Base-by-base conservation (phyloP, 371 early-diverging fungal genomes). In the Funneliformis caledonium region DNA sequence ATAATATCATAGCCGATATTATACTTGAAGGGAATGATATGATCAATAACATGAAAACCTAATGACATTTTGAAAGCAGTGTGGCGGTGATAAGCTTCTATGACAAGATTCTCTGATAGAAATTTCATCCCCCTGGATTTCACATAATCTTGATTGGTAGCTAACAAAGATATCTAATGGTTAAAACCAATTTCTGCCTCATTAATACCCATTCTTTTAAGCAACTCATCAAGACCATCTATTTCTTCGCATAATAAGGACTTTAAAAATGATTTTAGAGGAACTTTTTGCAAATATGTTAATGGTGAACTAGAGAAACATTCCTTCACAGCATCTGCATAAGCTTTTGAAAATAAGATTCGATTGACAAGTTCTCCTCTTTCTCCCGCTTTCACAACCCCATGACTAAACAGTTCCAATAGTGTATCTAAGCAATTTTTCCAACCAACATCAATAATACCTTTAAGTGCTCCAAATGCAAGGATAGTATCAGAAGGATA, bases 401-500 rank as follows among this genome's bases (percentile, higher is more conserved):
- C 72, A 72, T 43, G 47, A 72, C 72, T 68, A 68, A 68, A 68
- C 33, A 68, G 33, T 22, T 68, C 33, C 72, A 72, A 45, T 43
- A 72, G 72, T 43, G 47, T 72, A 6, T 72, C 72, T 6, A 72
- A 72, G 31, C 74, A 73, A 19, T 50, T 31, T 73, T 73, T 14
- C 14, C 14, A 62, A 31, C 31, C 48, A 50, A 73, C 31, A 26
- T 50, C 31, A 6, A 73, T 50, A n/a, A 73, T 73, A 37, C 47
- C 72, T 73, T 73, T 73, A 7, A 73, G 11, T 47, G 56, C 56
- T 73, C 22, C 74, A 12, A 2, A 12, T 50, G 31, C 74, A 73
- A 73, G 74, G 56, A 73, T 73, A 16, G 56, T 11, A 26, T 75
- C 31, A n/a, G 75, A 75, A 59, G 61, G 75, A 75, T 75, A 75